Evolutionary conservation across 805 yeast species (phyloP), one percentile per base, ranked within the genome.

Genomic region (Sugiyamaella valdiviana): DNA sequence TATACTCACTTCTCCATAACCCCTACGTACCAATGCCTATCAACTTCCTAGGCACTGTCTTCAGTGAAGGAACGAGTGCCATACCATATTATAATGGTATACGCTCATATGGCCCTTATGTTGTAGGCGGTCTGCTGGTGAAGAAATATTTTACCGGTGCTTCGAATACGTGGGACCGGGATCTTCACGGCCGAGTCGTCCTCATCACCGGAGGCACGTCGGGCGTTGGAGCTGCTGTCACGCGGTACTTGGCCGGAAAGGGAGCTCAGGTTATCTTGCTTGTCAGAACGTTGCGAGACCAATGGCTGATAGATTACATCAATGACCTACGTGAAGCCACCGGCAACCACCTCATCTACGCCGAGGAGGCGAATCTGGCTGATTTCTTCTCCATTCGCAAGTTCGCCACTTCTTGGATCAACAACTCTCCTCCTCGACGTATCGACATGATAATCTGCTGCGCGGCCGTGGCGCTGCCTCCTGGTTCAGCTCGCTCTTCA

Each of bases 341-440:
- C 16, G 74, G 73, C 40, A 93, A 90, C 66, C 75, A 75, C 46
- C 63, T 91, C 73, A 79, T 93, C 41, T 91, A 86, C 64, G 90
- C 93, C n/a, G 99, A 93, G 61, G 77, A 82, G 57, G 88, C 95
- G 64, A 95, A 93, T 63, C 71, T 93, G 49, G 70, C 78, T 15
- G 81, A 86, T 47, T 69, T 93, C 49, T 71, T 81, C 61, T 80
- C 89, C 2, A 76, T 93, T 10, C 75, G 99, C 58, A 80, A 81
- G 61, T 93, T 93, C 70, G 97, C 96, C 23, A 90, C 98, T 1
- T 80, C 75, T 51, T 93, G 98, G 98, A 73, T 93, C 51, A 95
- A 93, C 64, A 89, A 85, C 60, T 70, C 80, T 26, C 95, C 96
- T 2, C 93, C 96, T 9, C 75, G 99, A 58, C 68, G 99, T 48